Base-by-base conservation (phyloP, 176 grass and related monocot species). In the Themeda triandra region DNA sequence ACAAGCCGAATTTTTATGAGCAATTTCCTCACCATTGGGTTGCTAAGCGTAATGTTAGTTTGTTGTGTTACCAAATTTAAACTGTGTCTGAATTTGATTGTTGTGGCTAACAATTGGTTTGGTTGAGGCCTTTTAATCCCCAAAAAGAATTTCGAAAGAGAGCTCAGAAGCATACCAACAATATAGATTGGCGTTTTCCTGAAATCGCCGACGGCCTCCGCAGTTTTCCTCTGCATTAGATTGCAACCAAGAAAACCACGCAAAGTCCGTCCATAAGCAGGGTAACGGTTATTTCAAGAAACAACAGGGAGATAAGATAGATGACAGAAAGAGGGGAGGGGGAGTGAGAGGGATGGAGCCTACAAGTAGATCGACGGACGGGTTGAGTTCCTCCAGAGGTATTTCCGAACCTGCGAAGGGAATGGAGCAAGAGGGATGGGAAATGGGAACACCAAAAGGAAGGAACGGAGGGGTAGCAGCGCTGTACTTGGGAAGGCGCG, bases 131-230 rank as follows among this genome's bases (percentile, higher is more conserved):
- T 45, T 17, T 29, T 25, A 72, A 72, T 72, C 41, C 71, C 7
- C 5, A 8, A 39, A 17, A 31, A 31, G 17, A 33, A 12, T 4
- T 29, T 5, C 37, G n/a, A 35, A 17, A 37, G 15, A 5, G 9
- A 58, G 83, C 9, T 19, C 7, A 51, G 40, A 32, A 49, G 1
- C 39, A 23, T 40, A 90, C 88, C 66, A 18, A 90, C 66, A 13
- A 90, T 48, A 60, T 90, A 82, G 56, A 90, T 90, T 40, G 88
- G 83, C 10, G 88, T 86, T 48, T 90, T 75, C 85, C 85, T 81
- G 27, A 87, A 84, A 58, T 81, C 79, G 0, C 79, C 79, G 24
- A 70, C 79, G 9, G 79, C 79, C 46, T 81, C 79, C 1, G 66
- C 79, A 81, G 79, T 81, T 81, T 70, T 81, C 25, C 79, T 81